phyloP scores from a whole-genome alignment of 1,284 basidiomycete genomes.

The Ganoderma boninense region DNA sequence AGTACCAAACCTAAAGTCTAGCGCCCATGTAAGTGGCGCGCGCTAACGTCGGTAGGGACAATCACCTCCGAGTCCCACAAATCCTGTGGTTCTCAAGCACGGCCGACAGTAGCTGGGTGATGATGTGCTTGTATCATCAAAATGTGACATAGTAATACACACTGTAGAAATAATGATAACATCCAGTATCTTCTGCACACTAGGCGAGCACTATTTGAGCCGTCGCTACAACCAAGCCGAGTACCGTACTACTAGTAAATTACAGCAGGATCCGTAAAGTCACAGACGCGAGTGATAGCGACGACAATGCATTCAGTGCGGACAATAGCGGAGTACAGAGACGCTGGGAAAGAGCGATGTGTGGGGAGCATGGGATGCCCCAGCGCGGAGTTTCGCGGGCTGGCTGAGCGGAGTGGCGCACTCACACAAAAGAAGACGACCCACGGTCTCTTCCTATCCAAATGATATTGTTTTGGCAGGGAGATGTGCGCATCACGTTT shows the following conservation, averaged over 20 bases:
- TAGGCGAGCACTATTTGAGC: conserved; percentile 10
- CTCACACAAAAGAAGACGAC: conserved; percentile 1
- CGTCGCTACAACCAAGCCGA: conserved; percentile 1
- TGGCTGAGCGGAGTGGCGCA: neutral
- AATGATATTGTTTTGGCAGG: neutral
- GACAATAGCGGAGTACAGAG: neutral
- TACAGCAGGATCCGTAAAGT: conserved; percentile 5
- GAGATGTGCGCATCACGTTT: conserved; percentile 14
- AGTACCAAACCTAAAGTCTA: neutral
- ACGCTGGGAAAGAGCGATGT: neutral
- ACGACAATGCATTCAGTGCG: conserved; percentile 5
- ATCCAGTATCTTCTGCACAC: conserved; percentile 23
- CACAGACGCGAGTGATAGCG: conserved; percentile 7
- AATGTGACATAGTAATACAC: conserved; percentile 16
- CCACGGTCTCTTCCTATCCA: conserved; percentile 2
- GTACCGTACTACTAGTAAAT: conserved; percentile 3
- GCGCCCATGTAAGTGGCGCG: neutral
- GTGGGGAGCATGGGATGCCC: neutral
- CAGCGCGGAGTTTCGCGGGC: conserved; percentile 1
- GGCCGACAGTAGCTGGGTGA: neutral
- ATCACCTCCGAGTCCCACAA: neutral
- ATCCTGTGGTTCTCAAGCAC: neutral
- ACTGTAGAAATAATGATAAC: conserved; percentile 25
- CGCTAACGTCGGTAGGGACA: neutral
- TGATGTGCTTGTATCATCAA: neutral